Evolutionary conservation across 441 rosid genomes (phyloP), one percentile per base, ranked within the genome.

Genomic region (Pelargonium australe): DNA sequence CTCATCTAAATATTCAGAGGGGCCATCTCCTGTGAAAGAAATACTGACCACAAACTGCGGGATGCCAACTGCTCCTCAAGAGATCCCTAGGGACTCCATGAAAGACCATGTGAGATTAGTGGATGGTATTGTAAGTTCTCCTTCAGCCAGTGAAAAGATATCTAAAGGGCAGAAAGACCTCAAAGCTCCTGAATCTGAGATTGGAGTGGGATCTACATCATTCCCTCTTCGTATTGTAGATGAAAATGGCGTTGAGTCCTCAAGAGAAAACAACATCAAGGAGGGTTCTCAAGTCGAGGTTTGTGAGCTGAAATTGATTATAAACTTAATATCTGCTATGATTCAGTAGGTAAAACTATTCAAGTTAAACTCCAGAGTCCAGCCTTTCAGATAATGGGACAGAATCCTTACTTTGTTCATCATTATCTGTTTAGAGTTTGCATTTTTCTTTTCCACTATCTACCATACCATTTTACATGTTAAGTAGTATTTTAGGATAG

Each of bases 261-360:
- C 70, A 13, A 84, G 79, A 68, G 82, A 82, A 49, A 75, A 73
- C 61, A 67, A 70, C 76, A 84, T 95, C 73, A 85, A 76, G 84
- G 94, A 88, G 85, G 96, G 95, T 65, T 85, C 95, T 37, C 79
- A 31, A 49, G 96, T 91, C 63, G 99, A 95, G 99, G 99, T 95
- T 77, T 76, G 92, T 76, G 70, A 64, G 16, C 41, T 57, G 17
- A 67, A 25, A 11, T 13, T 43, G 23, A 4, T 53, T 8, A 1
- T 2, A 28, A 28, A 28, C 31, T 28, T 28, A 28, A 28, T 28
- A 1, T 16, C 19, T 53, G 58, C 0, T n/a, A 19, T 3, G 19
- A 6, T 53, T 53, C 55, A 49, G 55, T 49, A 49, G 13, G 1
- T 49, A 47, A 49, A 49, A 11, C 13, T 49, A 17, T 14, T 49